Base-by-base conservation (phyloP, 495 filamentous ascomycete genomes). In the Penicillium goetzii region DNA sequence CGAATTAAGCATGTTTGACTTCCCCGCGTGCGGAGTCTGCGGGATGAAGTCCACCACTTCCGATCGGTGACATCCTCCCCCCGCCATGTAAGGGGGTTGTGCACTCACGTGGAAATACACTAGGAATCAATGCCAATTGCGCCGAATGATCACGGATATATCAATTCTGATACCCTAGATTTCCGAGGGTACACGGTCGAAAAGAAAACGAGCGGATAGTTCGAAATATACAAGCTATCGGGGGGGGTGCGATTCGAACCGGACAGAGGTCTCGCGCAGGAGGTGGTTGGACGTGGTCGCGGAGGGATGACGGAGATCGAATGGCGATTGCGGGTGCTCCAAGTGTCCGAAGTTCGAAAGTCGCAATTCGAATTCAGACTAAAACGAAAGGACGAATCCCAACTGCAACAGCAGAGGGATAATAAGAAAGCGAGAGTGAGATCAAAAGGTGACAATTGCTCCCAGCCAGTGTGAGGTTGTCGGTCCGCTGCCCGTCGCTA, bases 391-490 rank as follows among this genome's bases (percentile, higher is more conserved):
- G 41, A 50, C 21, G 11, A 50, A 50, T 23, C 45, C 21, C 28
- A 41, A 60, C 40, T 56, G 60, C 53, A 19, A 43, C 52, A 58
- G 50, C 58, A 65, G 57, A 23, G 30, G 50, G 41, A 50, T 32
- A 38, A 40, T 7, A 59, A 38, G 50, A 51, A 58, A 64, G 58
- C 40, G 57, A 67, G 41, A 58, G 66, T 62, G 60, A 49, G 56
- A 47, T 47, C 38, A 58, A 56, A 68, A 36, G 40, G 56, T 57
- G 61, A 67, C 63, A 56, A 62, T 51, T 55, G 54, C 61, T 63
- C 70, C 60, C 70, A 73, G 45, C 70, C 70, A 73, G 70, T 71
- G 70, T 63, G 68, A 63, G 67, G 60, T 66, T 60, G 59, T 17
- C n/a, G 36, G 2, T 60, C 28, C 47, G 49, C 56, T 56, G 55